Percentiles rank a stretch among this genome's conserved stretches.
phyloP scores from a whole-genome alignment of 140 eudicot species.

The Senecio squalidus region DNA sequence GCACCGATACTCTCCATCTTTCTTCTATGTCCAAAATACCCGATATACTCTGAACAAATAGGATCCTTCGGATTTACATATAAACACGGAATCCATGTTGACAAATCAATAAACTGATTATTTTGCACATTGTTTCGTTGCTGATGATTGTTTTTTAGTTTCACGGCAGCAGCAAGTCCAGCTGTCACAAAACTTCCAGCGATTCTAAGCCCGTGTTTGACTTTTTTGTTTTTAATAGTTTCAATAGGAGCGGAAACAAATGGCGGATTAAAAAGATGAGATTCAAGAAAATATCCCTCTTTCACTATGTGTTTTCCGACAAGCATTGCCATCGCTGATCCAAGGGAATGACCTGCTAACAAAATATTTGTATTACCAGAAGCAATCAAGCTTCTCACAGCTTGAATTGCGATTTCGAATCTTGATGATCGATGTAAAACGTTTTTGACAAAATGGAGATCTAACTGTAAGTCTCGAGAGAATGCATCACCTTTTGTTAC shows the following conservation, averaged over 20 bases:
- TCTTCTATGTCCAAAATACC: constrained; percentile 77
- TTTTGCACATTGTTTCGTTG: constrained; percentile 24
- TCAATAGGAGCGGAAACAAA: constrained; percentile 84
- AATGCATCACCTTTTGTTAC: constrained; percentile 72
- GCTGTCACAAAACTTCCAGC: constrained; percentile 88
- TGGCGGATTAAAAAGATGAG: constrained; percentile 84
- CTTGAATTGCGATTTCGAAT: constrained; percentile 62
- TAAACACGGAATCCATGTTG: constrained; percentile 63
- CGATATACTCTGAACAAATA: constrained; percentile 78
- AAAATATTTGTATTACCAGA: constrained; percentile 49
- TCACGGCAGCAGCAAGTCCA: constrained; percentile 71
- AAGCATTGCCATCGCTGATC: constrained; percentile 89
- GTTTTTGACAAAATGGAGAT: constrained; percentile 58
- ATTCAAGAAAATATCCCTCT: constrained; percentile 47
- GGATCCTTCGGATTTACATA: constrained; percentile 80
- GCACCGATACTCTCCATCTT: constrained; percentile 80
- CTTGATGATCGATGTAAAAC: constrained; percentile 73
- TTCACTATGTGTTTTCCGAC: constrained; percentile 75
- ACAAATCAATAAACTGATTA: constrained; percentile 36
- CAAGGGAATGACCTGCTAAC: constrained; percentile 90
- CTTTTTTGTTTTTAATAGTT: constrained; percentile 52
- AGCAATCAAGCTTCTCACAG: constrained; percentile 63
- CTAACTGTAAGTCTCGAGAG: constrained; percentile 61
- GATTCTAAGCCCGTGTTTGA: constrained; percentile 74
- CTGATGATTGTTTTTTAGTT: constrained; percentile 31